A percentile compares a stretch with the other conserved stretches of the same genome.
Conservation (phyloP, 345 rosid species). For the Syzygium aromaticum region DNA sequence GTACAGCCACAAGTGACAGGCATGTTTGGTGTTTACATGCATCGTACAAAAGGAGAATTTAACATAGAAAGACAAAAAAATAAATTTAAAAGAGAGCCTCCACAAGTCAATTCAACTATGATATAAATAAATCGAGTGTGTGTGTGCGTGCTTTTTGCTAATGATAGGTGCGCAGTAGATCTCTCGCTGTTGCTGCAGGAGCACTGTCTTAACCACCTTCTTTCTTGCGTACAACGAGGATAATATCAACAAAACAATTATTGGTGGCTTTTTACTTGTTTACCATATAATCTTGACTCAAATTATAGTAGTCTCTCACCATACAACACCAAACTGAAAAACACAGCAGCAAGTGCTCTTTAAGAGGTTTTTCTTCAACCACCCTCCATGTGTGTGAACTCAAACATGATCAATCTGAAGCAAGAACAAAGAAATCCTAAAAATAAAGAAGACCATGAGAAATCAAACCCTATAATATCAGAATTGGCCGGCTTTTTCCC, state of each 20-base stretch:
- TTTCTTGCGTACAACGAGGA: neutral
- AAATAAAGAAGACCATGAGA: neutral
- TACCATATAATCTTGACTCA: neutral
- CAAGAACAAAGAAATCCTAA: neutral
- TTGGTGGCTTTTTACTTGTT: neutral
- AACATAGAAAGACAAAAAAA: neutral
- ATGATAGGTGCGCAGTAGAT: neutral
- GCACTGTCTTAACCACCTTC: neutral
- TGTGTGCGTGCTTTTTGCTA: neutral
- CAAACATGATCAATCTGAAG: neutral
- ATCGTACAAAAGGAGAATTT: neutral
- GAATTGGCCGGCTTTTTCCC: constrained; percentile 4
- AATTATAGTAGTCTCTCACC: neutral
- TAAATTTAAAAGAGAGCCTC: neutral
- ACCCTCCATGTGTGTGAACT: neutral
- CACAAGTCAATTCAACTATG: neutral
- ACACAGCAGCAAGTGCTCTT: neutral
- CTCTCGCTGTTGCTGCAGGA: neutral
- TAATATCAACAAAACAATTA: neutral
- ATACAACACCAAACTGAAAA: neutral
- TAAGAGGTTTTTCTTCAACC: neutral
- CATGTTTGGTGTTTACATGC: neutral
- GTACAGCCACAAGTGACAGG: neutral
- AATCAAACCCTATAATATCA: neutral
- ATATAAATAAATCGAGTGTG: neutral